Evolutionary conservation across 306 rosid genomes (phyloP), one percentile per base, ranked within the genome.

Genomic region (Rosa lucieae): DNA sequence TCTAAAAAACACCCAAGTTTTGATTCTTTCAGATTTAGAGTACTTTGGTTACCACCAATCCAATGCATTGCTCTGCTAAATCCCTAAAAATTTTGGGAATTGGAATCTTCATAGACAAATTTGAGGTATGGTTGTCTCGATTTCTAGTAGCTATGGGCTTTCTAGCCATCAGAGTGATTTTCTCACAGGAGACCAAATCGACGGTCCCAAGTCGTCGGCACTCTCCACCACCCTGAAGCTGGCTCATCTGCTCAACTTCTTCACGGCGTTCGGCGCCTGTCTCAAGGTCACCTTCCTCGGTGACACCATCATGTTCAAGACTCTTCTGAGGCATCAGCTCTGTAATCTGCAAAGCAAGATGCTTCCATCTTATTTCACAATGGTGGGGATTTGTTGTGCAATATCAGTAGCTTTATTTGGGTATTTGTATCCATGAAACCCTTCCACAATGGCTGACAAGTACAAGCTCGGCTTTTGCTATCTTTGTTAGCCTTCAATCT

Each of bases 221-320:
- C 87, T 92, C 62, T 77, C 90, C 7, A 77, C 90, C 77, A 91
- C 78, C 87, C 88, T 95, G 82, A 95, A 95, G 81, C 79, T 95
- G 52, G 91, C 95, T 43, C 99, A 95, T 82, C 89, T 92, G 12
- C 97, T 95, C 62, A 40, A 94, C 87, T 95, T 89, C 96, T 89
- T 97, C 75, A 89, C 97, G 37, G 91, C 97, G 6, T 95, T 93
- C 83, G 99, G 99, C 29, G 84, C 97, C 4, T 88, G 93, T 76
- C 88, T 92, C 0, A 92, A 97, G 99, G 99, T 95, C 63, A 92
- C 97, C 72, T 95, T 95, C 89, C 92, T 95, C 87, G 95, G 99
- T n/a, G 99, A 97, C 73, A 91, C 91, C 84, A 92, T 95, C 81
- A 90, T 92, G 99, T 95, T 95, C 88, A 95, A 44, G 10, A 44